Evolutionary conservation across 2,329 filamentous ascomycete species (phyloP).

Genomic region (Cladophialophora yegresii): DNA sequence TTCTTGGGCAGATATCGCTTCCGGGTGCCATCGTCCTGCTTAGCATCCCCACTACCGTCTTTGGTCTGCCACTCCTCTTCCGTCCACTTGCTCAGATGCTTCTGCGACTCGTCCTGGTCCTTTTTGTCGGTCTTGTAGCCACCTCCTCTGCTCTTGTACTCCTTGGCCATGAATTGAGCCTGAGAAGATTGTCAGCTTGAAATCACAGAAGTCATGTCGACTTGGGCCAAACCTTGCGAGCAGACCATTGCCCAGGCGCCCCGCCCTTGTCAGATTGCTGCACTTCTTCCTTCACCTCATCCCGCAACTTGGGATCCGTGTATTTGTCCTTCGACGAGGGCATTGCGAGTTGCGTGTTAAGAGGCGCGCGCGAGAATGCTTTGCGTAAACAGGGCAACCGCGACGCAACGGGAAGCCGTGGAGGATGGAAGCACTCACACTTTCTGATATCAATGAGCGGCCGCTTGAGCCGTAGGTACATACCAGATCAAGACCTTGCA

Average conservation of each 20-base stretch:
- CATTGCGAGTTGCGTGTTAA: background rate
- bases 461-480: background rate
- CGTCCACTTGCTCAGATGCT: constrained; percentile 50
- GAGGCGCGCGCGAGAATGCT: background rate
- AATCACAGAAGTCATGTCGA: background rate
- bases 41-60: constrained; percentile 49
- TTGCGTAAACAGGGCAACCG: background rate
- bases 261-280: background rate
- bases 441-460: background rate
- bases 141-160: constrained; percentile 53
- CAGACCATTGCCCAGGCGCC: background rate
- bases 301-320: background rate
- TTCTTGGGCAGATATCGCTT: background rate
- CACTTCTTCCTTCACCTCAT: background rate
- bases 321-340: background rate
- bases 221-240: background rate
- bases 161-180: constrained; percentile 51
- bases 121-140: constrained; percentile 51
- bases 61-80: constrained; percentile 56
- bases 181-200: constrained; percentile 23
- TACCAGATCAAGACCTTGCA: background rate
- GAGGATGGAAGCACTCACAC: background rate
- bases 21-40: constrained; percentile 46
- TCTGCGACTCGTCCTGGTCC: constrained; percentile 48
- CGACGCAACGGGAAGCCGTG: background rate